Evolutionary conservation across 2,329 filamentous ascomycete species (phyloP).

Genomic region (Corynespora cassiicola): DNA sequence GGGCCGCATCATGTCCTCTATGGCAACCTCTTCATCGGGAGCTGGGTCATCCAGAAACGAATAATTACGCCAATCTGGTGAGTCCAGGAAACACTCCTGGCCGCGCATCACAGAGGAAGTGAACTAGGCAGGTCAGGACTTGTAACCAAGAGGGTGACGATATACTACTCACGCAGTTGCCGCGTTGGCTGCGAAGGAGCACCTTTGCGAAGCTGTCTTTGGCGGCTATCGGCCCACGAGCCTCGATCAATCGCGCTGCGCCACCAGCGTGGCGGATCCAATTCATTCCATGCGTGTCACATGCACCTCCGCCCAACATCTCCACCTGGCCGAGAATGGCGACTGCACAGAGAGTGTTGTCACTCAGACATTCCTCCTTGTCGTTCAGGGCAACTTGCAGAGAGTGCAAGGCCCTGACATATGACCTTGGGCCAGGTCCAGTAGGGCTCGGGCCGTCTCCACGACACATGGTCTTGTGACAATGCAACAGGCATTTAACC

Average conservation of each 20-base stretch:
- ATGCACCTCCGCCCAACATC: constrained; percentile 7
- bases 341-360: constrained; percentile 12
- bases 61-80: constrained; percentile 1
- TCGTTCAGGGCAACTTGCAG: constrained; percentile 6
- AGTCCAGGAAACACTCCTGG: constrained; percentile 6
- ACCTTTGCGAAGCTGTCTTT: constrained; percentile 7
- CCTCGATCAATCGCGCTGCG: constrained; percentile 5
- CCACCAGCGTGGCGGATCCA: constrained; percentile 10
- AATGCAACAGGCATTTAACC: constrained; percentile 7
- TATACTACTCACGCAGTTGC: constrained; percentile 2
- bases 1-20: too few species aligned
- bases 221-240: not conserved
- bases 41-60: too few species aligned
- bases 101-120: constrained; percentile 1
- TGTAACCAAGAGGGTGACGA: not conserved
- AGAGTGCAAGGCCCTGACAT: constrained; percentile 4
- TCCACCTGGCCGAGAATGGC: constrained; percentile 8
- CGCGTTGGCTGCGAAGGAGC: not conserved
- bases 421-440: not conserved
- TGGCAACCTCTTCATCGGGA: too few species aligned
- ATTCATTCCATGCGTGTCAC: constrained; percentile 1
- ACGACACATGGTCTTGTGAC: constrained; percentile 1
- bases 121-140: constrained; percentile 1
- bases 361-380: constrained; percentile 6
- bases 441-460: too few species aligned